phyloP scores from a whole-genome alignment of 441 rosid genomes.

The Erodium trifolium region DNA sequence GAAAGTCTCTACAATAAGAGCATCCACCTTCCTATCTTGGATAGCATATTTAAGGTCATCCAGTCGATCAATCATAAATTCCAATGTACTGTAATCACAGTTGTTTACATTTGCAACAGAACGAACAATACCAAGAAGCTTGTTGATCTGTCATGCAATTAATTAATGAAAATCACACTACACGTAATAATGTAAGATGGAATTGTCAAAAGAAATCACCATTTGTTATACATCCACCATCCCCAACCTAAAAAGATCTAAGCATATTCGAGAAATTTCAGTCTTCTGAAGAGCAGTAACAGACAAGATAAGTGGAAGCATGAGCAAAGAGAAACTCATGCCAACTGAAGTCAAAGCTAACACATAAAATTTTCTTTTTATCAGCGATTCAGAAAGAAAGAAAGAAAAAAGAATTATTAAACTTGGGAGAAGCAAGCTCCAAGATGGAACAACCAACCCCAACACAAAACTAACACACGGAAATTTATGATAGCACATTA shows the following conservation, averaged over 20 bases:
- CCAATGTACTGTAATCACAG: conserved; percentile 58
- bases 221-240: neutral
- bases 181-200: neutral
- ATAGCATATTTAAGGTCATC: conserved; percentile 86
- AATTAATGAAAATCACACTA: neutral
- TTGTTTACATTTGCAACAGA: conserved; percentile 61
- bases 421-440: too few species aligned
- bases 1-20: conserved; percentile 90
- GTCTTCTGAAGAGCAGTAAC: neutral
- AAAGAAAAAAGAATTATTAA: too few species aligned
- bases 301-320: neutral
- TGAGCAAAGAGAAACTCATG: neutral
- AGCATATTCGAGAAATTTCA: neutral
- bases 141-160: conserved; percentile 51
- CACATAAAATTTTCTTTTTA: neutral
- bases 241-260: neutral
- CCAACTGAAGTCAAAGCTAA: neutral
- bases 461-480: too few species aligned
- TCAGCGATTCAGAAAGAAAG: too few species aligned
- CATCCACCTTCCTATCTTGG: conserved; percentile 94
- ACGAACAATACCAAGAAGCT: conserved; percentile 69
- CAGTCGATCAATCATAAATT: conserved; percentile 65
- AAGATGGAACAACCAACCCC: too few species aligned
- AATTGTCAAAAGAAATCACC: neutral
- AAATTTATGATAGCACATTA: too few species aligned